phyloP scores from a whole-genome alignment of 345 rosid genomes.

The Draba incana region DNA sequence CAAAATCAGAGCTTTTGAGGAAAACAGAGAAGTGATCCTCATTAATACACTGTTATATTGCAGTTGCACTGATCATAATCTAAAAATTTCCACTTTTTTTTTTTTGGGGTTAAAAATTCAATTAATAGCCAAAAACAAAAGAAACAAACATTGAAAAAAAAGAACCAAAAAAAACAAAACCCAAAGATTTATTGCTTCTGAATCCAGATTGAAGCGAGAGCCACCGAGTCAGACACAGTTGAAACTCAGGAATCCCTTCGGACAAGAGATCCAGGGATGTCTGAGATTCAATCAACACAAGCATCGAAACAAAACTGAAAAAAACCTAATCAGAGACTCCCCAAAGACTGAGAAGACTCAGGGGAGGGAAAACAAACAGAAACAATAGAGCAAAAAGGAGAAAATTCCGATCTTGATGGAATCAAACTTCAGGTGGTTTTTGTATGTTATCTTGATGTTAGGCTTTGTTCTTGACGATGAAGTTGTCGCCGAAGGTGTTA shows the following conservation, averaged over 20 bases:
- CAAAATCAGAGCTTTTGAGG: background rate
- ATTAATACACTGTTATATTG: background rate
- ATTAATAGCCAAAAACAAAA: conserved; percentile 3
- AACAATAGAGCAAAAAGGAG: too few relatives aligned
- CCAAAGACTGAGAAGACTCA: background rate
- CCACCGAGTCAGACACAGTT: conserved; percentile 34
- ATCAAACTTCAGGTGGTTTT: conserved; percentile 38
- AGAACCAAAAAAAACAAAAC: background rate
- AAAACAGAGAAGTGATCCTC: background rate
- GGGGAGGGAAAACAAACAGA: background rate
- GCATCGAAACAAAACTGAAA: background rate
- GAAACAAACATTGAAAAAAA: background rate
- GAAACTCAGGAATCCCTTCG: conserved; percentile 27
- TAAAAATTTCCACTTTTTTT: background rate
- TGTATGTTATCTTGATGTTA: conserved; percentile 36
- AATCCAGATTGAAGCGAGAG: conserved; percentile 29
- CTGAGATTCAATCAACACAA: conserved; percentile 14
- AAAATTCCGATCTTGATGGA: conserved; percentile 17
- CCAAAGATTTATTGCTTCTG: conserved; percentile 5
- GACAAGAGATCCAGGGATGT: conserved; percentile 34
- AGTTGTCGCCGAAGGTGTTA: conserved; percentile 68
- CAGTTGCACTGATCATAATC: background rate
- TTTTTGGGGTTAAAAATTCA: background rate
- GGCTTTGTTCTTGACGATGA: conserved; percentile 30
- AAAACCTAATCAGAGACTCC: background rate